Percentiles rank a stretch among this genome's conserved stretches.
These are phyloP conservation scores for Verticillium zaregamsianum DNA, from an alignment of 2,329 filamentous ascomycete species.

Conservation along the genomic window DNA sequence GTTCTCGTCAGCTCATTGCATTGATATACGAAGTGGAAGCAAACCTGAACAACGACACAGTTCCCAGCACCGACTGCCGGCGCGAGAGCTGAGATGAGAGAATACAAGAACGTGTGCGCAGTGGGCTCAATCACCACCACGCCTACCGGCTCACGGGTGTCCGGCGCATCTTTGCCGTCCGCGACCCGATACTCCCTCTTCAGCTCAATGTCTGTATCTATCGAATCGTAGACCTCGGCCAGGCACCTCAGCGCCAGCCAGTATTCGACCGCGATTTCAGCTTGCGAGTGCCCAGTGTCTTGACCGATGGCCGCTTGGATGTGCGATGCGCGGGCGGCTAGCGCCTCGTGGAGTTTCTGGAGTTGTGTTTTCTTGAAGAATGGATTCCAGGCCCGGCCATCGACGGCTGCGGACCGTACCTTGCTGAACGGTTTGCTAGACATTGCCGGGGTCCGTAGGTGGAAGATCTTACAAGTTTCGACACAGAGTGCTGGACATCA, in stretches of 20 bases:
- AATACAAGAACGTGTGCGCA: conserved; percentile 18
- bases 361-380: conserved; percentile 42
- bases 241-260: conserved; percentile 33
- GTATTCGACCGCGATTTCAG: conserved; percentile 31
- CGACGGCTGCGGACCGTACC: conserved; percentile 35
- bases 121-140: conserved; percentile 21
- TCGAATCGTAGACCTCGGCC: conserved; percentile 29
- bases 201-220: conserved; percentile 25
- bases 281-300: conserved; percentile 23
- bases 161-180: conserved; percentile 6
- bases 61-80: conserved; percentile 23
- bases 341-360: conserved; percentile 31
- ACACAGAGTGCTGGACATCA: no score
- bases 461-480: no score
- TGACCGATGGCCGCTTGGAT: conserved; percentile 34
- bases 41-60: conserved; percentile 22
- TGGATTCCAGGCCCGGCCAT: conserved; percentile 38
- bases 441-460: conserved; percentile 10
- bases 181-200: conserved; percentile 17
- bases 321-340: conserved; percentile 27
- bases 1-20: conserved; percentile 5
- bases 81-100: conserved; percentile 16
- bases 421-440: conserved; percentile 18
- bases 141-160: conserved; percentile 8
- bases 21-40: conserved; percentile 5